phyloP scores from a whole-genome alignment of 495 filamentous ascomycete species.

The Aspergillus steynii region DNA sequence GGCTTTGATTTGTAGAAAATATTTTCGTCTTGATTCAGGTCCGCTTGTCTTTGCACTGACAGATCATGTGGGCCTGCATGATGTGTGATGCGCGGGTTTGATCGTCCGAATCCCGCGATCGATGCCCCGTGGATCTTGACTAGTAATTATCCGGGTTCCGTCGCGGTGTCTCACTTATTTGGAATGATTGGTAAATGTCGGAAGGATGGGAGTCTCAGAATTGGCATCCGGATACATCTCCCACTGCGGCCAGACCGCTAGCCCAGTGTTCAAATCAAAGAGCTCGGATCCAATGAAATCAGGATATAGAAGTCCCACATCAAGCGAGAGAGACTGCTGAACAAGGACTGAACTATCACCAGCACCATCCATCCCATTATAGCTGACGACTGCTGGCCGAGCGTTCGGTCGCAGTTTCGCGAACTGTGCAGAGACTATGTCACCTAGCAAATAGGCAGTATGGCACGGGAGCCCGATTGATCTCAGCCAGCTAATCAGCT shows the following conservation, averaged over 20 bases:
- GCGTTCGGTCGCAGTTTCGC: background rate
- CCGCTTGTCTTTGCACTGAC: too few relatives aligned
- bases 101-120: too few relatives aligned
- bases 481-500: slow-evolving; percentile 42
- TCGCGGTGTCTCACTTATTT: too few relatives aligned
- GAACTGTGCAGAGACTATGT: slow-evolving; percentile 25
- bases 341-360: too few relatives aligned
- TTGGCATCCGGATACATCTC: background rate
- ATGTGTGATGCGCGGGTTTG: too few relatives aligned
- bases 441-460: slow-evolving; percentile 43
- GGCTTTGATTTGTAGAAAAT: too few relatives aligned
- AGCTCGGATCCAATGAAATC: background rate
- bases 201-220: too few relatives aligned
- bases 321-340: background rate
- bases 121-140: too few relatives aligned
- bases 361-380: background rate
- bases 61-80: too few relatives aligned
- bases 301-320: background rate
- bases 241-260: background rate
- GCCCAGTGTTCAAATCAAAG: background rate
- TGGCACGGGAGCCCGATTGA: slow-evolving; percentile 47
- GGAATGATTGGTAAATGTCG: too few relatives aligned
- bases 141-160: too few relatives aligned
- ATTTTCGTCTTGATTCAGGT: too few relatives aligned
- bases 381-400: background rate